Conservation (phyloP, 352 stramenopile genomes). For the Aphanomyces cochlioides region DNA sequence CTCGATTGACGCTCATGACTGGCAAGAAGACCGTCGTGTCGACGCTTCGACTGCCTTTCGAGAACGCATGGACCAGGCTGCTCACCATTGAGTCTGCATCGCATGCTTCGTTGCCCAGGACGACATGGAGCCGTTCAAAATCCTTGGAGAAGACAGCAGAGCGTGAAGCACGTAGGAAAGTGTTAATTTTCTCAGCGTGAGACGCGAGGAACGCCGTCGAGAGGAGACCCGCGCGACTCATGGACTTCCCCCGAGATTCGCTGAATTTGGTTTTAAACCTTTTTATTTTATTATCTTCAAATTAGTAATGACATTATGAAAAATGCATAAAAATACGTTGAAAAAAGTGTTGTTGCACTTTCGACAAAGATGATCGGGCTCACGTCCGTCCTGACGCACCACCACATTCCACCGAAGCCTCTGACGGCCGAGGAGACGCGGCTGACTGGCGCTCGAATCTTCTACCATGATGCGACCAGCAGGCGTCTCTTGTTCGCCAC, state of each 20-base stretch:
- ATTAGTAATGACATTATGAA: background rate
- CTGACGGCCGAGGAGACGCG: background rate
- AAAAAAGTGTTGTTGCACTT: background rate
- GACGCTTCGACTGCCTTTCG: background rate
- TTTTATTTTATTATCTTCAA: background rate
- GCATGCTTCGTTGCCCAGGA: constrained; percentile 76
- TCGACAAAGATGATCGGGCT: background rate
- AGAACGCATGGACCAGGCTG: constrained; percentile 61
- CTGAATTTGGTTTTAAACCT: background rate
- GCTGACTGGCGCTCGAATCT: background rate
- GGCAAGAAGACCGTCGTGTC: constrained; percentile 40
- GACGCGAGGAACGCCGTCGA: constrained; percentile 9
- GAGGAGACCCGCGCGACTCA: constrained; percentile 27
- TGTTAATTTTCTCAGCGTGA: constrained; percentile 30
- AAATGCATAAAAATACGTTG: background rate
- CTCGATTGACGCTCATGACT: constrained; percentile 58
- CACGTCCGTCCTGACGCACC: background rate
- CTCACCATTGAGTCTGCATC: constrained; percentile 84
- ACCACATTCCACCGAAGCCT: background rate
- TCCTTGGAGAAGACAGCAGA: constrained; percentile 17
- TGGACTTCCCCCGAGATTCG: background rate
- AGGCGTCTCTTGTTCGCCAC: background rate
- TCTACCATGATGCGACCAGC: background rate
- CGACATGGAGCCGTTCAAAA: constrained; percentile 43
- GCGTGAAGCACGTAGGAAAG: constrained; percentile 33